Evolutionary conservation across 2,329 filamentous ascomycete genomes (phyloP).

Genomic region (Xylariales sp.): DNA sequence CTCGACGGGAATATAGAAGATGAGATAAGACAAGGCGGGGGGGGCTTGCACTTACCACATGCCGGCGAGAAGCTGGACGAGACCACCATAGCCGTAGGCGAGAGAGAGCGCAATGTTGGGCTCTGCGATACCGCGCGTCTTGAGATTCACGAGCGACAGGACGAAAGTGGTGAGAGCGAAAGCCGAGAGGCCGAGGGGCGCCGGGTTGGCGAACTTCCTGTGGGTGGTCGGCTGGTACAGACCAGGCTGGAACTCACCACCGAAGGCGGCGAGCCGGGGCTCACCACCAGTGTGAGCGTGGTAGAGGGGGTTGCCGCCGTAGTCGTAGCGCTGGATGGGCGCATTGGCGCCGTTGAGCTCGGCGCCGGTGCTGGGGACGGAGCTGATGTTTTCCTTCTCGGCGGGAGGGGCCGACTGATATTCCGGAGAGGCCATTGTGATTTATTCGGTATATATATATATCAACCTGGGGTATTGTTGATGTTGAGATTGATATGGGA

Average conservation of each 20-base stretch:
- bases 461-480: not conserved
- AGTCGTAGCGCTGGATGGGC: conserved; percentile 49
- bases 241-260: conserved; percentile 79
- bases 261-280: conserved; percentile 68
- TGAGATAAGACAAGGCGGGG: not conserved
- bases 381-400: conserved; percentile 42
- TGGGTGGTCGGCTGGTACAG: conserved; percentile 71
- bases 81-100: conserved; percentile 80
- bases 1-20: not conserved
- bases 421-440: conserved; percentile 42
- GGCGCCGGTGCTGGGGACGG: conserved; percentile 29
- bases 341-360: conserved; percentile 39
- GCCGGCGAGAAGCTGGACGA: conserved; percentile 82
- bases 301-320: conserved; percentile 56
- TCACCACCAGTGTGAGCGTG: conserved; percentile 52
- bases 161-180: conserved; percentile 89
- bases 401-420: conserved; percentile 23
- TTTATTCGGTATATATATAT: not conserved
- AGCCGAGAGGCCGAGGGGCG: conserved; percentile 79
- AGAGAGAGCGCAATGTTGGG: conserved; percentile 76
- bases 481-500: not conserved
- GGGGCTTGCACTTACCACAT: conserved; percentile 76
- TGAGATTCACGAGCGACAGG: conserved; percentile 78
- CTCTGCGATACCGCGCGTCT: conserved; percentile 66
- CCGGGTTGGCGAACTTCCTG: conserved; percentile 83